phyloP scores from a whole-genome alignment of 2,329 filamentous ascomycete species.

The Pseudogymnoascus verrucosus region DNA sequence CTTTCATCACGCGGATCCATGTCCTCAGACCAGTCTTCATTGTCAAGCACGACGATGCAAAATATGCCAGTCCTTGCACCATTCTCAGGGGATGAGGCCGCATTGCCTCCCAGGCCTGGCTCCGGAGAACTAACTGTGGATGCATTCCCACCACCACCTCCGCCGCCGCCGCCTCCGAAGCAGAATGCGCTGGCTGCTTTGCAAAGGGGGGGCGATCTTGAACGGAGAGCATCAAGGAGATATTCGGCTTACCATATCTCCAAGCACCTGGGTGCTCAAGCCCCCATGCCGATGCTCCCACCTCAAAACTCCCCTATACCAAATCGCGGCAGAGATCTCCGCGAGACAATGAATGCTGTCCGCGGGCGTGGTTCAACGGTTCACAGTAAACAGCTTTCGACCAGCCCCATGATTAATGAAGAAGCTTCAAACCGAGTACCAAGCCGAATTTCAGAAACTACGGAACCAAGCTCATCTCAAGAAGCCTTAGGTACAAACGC shows the following conservation, averaged over 20 bases:
- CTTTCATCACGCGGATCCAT: constrained; percentile 40
- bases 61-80: constrained; percentile 67
- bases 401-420: constrained; percentile 44
- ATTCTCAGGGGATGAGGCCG: constrained; percentile 55
- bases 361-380: constrained; percentile 49
- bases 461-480: constrained; percentile 20
- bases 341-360: constrained; percentile 75
- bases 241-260: constrained; percentile 97
- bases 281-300: constrained; percentile 81
- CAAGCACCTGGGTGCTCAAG: constrained; percentile 79
- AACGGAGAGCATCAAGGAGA: constrained; percentile 81
- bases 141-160: constrained; percentile 59
- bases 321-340: constrained; percentile 73
- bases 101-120: constrained; percentile 37
- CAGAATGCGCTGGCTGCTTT: constrained; percentile 83
- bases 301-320: constrained; percentile 75
- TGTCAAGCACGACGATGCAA: constrained; percentile 70
- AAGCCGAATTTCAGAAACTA: constrained; percentile 52
- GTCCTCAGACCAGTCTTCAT: constrained; percentile 54
- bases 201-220: constrained; percentile 85
- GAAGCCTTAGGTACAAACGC: constrained; percentile 30
- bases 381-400: constrained; percentile 35
- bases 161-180: constrained; percentile 66
- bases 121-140: constrained; percentile 42
- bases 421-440: constrained; percentile 54